Percentiles rank a stretch among this genome's conserved stretches.
These are phyloP conservation scores for Coemansia sp. DNA, from an alignment of 192 early-diverging fungal genomes.

Conservation along the genomic window DNA sequence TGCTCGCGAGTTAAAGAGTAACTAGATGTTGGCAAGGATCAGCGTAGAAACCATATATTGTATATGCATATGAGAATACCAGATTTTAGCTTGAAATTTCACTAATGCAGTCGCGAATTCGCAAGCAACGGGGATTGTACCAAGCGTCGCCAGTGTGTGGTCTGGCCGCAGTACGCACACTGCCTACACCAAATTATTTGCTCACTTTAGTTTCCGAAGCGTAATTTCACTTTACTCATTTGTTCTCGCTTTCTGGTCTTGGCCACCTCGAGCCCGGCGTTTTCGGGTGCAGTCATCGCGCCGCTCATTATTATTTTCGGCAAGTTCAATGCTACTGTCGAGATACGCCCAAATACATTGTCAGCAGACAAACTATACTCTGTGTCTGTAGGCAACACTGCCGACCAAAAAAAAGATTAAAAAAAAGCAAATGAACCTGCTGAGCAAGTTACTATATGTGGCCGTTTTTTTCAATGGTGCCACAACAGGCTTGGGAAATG, in stretches of 20 bases:
- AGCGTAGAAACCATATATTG: too few relatives aligned
- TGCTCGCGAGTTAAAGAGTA: too few relatives aligned
- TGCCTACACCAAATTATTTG: too few relatives aligned
- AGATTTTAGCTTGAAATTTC: too few relatives aligned
- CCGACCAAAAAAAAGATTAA: not conserved
- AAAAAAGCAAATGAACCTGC: not conserved
- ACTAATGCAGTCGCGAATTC: too few relatives aligned
- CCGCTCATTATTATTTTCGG: slow-evolving; percentile 2
- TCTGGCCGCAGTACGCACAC: too few relatives aligned
- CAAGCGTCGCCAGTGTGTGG: too few relatives aligned
- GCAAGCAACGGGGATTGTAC: too few relatives aligned
- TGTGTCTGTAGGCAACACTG: not conserved
- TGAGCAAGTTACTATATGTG: not conserved
- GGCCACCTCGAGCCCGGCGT: not conserved
- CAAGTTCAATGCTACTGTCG: slow-evolving; percentile 1
- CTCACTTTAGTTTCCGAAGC: too few relatives aligned
- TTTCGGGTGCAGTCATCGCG: not conserved
- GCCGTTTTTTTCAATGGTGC: not conserved
- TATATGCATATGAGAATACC: too few relatives aligned
- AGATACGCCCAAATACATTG: not conserved
- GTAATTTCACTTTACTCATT: not conserved
- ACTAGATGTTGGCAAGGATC: too few relatives aligned
- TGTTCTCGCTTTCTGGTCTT: not conserved
- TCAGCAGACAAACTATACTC: not conserved
- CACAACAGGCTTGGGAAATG: not conserved